phyloP scores from a whole-genome alignment of 1,284 basidiomycete genomes.

The Heliocybe sulcata region DNA sequence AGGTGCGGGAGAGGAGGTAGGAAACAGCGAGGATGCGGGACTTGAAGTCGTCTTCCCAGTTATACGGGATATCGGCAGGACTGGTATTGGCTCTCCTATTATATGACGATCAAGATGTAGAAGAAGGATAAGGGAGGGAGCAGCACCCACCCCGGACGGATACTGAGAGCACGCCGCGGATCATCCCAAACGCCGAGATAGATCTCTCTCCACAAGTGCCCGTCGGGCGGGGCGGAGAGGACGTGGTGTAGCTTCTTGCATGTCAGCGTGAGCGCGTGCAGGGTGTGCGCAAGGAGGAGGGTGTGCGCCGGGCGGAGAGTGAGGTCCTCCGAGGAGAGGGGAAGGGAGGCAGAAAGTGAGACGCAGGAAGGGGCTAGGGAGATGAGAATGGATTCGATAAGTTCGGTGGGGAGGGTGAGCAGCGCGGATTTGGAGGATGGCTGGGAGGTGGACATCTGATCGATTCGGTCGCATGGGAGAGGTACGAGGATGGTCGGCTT shows the following conservation, averaged over 20 bases:
- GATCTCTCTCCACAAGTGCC: neutral
- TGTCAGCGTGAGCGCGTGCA: neutral
- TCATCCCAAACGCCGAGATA: neutral
- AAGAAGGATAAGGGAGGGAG: neutral
- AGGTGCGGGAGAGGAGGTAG: neutral
- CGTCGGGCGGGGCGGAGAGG: neutral
- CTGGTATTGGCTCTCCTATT: neutral
- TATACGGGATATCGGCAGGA: neutral
- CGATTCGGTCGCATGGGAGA: too few relatives aligned
- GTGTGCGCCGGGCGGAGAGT: neutral
- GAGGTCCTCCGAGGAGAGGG: neutral
- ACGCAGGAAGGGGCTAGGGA: neutral
- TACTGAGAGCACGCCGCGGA: neutral
- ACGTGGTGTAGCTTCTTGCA: neutral
- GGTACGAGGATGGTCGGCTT: too few relatives aligned
- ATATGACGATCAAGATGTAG: neutral
- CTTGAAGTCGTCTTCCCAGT: neutral
- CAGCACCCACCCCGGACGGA: neutral
- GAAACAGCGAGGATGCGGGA: neutral
- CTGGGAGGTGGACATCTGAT: neutral
- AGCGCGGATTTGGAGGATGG: neutral
- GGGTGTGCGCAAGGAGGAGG: neutral
- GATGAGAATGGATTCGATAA: neutral
- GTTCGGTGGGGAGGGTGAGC: neutral
- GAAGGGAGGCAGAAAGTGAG: neutral